These are phyloP conservation scores for Williopsis jadinii DNA, from an alignment of 1,139 yeast genomes.

Conservation along the genomic window DNA sequence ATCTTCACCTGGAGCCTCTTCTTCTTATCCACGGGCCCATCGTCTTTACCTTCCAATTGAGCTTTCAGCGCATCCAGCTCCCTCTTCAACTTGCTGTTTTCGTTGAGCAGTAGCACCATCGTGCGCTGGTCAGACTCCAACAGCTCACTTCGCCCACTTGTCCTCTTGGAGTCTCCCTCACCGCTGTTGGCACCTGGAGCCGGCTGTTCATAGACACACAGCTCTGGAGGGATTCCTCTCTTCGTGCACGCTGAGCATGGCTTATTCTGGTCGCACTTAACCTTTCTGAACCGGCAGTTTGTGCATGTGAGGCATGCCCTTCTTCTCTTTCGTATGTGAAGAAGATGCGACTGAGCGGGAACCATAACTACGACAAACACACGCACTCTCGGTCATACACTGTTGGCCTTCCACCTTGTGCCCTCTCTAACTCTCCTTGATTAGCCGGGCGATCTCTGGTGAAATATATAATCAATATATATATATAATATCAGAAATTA, in stretches of 20 bases:
- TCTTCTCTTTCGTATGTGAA: slow-evolving; percentile 18
- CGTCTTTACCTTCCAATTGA: not conserved
- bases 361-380: too few relatives aligned
- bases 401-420: too few relatives aligned
- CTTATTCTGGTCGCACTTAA: slow-evolving; percentile 25
- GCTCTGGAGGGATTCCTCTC: slow-evolving; percentile 18
- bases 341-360: too few relatives aligned
- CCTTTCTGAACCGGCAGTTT: slow-evolving; percentile 24
- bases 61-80: not conserved
- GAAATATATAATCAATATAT: too few relatives aligned
- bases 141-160: not conserved
- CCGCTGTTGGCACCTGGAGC: slow-evolving; percentile 18
- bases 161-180: slow-evolving; percentile 1
- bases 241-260: slow-evolving; percentile 25
- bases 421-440: too few relatives aligned
- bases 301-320: slow-evolving; percentile 22
- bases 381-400: too few relatives aligned
- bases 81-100: not conserved
- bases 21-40: not conserved
- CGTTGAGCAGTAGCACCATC: not conserved
- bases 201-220: slow-evolving; percentile 19
- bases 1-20: not conserved
- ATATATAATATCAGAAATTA: too few relatives aligned
- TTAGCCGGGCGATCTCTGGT: too few relatives aligned
- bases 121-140: not conserved